Evolutionary conservation across 192 early-diverging fungal species (phyloP), one percentile per base, ranked within the genome.

Genomic region (Mortierella claussenii): DNA sequence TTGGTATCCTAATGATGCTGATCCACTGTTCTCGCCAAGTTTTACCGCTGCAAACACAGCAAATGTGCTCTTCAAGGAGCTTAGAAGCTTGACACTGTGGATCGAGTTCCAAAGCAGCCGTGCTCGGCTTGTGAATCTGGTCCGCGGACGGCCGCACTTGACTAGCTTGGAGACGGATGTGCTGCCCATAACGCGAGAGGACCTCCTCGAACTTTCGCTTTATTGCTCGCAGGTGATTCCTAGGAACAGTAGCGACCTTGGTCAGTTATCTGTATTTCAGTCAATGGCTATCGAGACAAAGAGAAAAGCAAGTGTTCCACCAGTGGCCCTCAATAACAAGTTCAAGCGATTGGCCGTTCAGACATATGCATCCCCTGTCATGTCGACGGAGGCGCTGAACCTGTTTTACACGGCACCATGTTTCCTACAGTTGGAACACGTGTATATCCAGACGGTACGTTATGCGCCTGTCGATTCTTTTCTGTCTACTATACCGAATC

Each of bases 391-490:
- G 34, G 52, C 34, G 15, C 24, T 65, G 9, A 42, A 45, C 13
- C 11, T 15, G 24, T 65, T 65, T 44, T 65, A 65, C 26, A 26
- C 30, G 11, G 36, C 52, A 10, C 9, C 18, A 33, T 53, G 51
- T 23, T 65, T 65, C 28, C 47, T 23, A 0, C 30, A 53, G 13
- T 26, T 65, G 17, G 62, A 65, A 10, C 55, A 52, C n/a, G 52
- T 55, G 18, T 65, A 46, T 54, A n/a, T 65, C 2, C 62, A 65
- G 24, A 24, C 36, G 12, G 62, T 65, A 65, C 24, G 49, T 43
- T 42, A 27, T 48, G 2, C 11, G 7, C 21, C 15, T 18, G 40
- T 34, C 12, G 18, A n/a, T 47, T 47, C 26, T 49, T 49, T 49
- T 3, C 33, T 26, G 33, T 40, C 23, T 51, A n/a, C n/a, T n/a